phyloP scores from a whole-genome alignment of 2,329 filamentous ascomycete genomes.

The Drechslerella coelobrocha region DNA sequence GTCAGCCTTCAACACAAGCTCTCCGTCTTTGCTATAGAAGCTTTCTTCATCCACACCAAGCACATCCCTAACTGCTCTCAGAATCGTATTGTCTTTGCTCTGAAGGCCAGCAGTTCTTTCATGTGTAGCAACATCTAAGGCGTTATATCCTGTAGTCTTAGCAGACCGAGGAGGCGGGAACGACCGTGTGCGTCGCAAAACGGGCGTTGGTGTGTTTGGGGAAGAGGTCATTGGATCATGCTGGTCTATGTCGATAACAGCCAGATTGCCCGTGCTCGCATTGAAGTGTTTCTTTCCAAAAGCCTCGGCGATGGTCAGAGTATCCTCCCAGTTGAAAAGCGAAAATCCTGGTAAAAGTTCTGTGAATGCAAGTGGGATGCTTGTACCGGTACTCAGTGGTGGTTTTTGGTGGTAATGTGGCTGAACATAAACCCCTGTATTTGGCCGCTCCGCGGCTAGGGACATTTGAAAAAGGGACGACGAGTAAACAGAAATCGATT shows the following conservation, averaged over 20 bases:
- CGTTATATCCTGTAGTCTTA: constrained; percentile 55
- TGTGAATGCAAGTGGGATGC: constrained; percentile 55
- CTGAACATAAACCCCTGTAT: constrained; percentile 54
- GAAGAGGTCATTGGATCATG: constrained; percentile 30
- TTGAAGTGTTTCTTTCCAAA: constrained; percentile 54
- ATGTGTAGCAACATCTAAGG: constrained; percentile 54
- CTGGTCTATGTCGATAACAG: constrained; percentile 39
- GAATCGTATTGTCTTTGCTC: constrained; percentile 54
- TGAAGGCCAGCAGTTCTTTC: constrained; percentile 55
- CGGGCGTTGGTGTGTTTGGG: constrained; percentile 30
- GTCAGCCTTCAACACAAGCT: constrained; percentile 55
- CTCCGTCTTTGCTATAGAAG: constrained; percentile 55
- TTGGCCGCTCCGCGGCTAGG: constrained; percentile 53
- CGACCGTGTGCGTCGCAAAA: constrained; percentile 53
- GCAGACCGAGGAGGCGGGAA: constrained; percentile 55
- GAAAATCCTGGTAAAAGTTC: constrained; percentile 54
- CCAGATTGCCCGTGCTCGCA: constrained; percentile 43
- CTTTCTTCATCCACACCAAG: constrained; percentile 55
- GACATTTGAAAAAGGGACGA: constrained; percentile 54
- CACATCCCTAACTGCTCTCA: constrained; percentile 55
- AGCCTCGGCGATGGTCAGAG: constrained; percentile 54
- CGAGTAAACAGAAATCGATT: constrained; percentile 53
- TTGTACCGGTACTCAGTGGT: constrained; percentile 55
- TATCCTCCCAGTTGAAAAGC: constrained; percentile 55
- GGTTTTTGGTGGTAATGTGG: constrained; percentile 55